phyloP scores from a whole-genome alignment of 2,329 filamentous ascomycete species.

The Scopulariopsis brevicaulis region DNA sequence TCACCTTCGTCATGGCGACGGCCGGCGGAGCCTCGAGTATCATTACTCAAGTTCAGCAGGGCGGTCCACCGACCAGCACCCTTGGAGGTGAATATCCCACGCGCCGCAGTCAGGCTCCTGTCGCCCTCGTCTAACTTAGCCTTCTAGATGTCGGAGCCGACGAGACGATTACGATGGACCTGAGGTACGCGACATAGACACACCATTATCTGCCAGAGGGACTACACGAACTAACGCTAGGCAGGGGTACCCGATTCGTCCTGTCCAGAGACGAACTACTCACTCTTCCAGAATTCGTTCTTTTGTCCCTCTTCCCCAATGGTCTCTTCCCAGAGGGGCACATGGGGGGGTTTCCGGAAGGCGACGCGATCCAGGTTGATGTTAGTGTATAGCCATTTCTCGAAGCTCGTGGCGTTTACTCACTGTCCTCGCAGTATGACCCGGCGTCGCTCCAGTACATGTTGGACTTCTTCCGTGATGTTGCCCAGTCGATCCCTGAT shows the following conservation, averaged over 20 bases:
- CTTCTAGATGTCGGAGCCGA: conserved; percentile 65
- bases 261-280: conserved; percentile 90
- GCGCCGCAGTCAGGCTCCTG: neutral
- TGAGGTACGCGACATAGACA: conserved; percentile 52
- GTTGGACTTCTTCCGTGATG: conserved; percentile 94
- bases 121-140: neutral
- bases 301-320: conserved; percentile 95
- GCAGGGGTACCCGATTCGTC: conserved; percentile 83
- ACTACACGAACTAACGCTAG: conserved; percentile 12
- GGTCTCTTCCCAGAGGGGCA: conserved; percentile 96
- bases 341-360: conserved; percentile 84
- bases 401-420: neutral
- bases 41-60: conserved; percentile 97
- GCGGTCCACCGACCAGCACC: conserved; percentile 78
- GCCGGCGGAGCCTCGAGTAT: conserved; percentile 96
- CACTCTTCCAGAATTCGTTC: conserved; percentile 91
- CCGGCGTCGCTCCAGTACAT: conserved; percentile 95
- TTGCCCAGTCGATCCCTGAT: conserved; percentile 90
- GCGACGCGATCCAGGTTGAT: conserved; percentile 93
- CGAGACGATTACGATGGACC: conserved; percentile 89
- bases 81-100: conserved; percentile 57
- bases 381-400: conserved; percentile 40
- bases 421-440: conserved; percentile 60
- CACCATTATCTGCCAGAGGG: neutral
- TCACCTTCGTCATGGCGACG: conserved; percentile 95